Evolutionary conservation across 164 flowering plant genomes (phyloP).

Genomic region (Stephania cephalantha): DNA sequence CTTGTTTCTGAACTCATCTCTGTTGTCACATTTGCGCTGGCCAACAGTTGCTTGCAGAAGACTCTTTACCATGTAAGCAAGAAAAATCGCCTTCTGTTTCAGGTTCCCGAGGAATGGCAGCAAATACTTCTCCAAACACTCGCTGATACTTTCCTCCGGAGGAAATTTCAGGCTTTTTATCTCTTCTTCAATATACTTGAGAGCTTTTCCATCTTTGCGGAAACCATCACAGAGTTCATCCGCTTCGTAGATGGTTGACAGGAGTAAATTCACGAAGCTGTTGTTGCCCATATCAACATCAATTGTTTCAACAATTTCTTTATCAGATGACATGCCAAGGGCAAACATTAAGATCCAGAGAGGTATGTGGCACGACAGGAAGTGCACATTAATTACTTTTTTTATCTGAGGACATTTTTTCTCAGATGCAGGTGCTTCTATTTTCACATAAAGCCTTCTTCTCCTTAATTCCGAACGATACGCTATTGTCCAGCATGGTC

Average conservation of each 20-base stretch:
- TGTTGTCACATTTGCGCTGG: constrained; percentile 58
- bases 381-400: constrained; percentile 46
- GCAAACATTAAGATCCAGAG: constrained; percentile 83
- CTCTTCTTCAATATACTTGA: constrained; percentile 26
- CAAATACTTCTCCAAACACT: constrained; percentile 40
- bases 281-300: constrained; percentile 42
- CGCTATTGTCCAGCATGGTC: constrained; percentile 47
- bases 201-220: constrained; percentile 40
- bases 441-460: constrained; percentile 48
- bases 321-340: constrained; percentile 72
- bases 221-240: constrained; percentile 52
- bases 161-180: constrained; percentile 46
- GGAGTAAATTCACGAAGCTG: constrained; percentile 43
- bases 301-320: constrained; percentile 62
- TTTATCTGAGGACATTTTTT: constrained; percentile 32
- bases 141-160: constrained; percentile 47
- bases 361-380: constrained; percentile 47
- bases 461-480: constrained; percentile 47
- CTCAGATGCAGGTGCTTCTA: constrained; percentile 28
- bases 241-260: constrained; percentile 70
- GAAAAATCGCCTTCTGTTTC: constrained; percentile 66
- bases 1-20: constrained; percentile 82
- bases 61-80: constrained; percentile 85
- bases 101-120: constrained; percentile 46
- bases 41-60: constrained; percentile 60